Evolutionary conservation across 371 early-diverging fungal genomes (phyloP).

Genomic region (Massospora cicadina): DNA sequence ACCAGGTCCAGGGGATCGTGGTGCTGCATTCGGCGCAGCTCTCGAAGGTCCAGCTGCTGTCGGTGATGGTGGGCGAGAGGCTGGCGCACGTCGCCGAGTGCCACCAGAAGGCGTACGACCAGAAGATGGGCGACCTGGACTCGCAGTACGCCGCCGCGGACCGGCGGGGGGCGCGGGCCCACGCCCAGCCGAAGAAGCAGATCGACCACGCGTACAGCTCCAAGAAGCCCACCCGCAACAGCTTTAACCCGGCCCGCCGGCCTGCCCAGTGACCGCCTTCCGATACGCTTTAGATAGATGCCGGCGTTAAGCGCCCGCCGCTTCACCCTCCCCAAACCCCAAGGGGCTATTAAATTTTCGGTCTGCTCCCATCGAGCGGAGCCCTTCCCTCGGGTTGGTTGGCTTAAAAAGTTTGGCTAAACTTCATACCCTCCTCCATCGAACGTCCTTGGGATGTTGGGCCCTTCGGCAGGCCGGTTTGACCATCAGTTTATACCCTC

Average conservation of each 20-base stretch:
- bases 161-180: neutral
- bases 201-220: slow-evolving; percentile 4
- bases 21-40: slow-evolving; percentile 68
- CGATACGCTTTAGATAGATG: too few species aligned
- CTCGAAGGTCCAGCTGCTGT: slow-evolving; percentile 66
- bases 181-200: neutral
- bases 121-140: slow-evolving; percentile 19
- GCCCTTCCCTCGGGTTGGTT: too few species aligned
- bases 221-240: slow-evolving; percentile 2
- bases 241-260: slow-evolving; percentile 7
- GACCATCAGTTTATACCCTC: too few species aligned
- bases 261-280: neutral
- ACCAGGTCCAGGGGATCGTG: slow-evolving; percentile 58
- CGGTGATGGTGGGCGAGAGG: slow-evolving; percentile 77
- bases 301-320: too few species aligned
- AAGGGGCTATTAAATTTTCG: too few species aligned
- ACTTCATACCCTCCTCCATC: too few species aligned
- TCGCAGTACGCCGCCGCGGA: neutral
- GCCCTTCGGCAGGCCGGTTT: too few species aligned
- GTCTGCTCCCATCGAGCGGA: too few species aligned
- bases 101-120: slow-evolving; percentile 75
- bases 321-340: too few species aligned
- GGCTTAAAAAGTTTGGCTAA: too few species aligned
- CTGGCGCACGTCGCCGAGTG: slow-evolving; percentile 67
- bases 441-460: too few species aligned